Evolutionary conservation across 768 basidiomycete species (phyloP), one percentile per base, ranked within the genome.

Genomic region (Lentinus brumalis): DNA sequence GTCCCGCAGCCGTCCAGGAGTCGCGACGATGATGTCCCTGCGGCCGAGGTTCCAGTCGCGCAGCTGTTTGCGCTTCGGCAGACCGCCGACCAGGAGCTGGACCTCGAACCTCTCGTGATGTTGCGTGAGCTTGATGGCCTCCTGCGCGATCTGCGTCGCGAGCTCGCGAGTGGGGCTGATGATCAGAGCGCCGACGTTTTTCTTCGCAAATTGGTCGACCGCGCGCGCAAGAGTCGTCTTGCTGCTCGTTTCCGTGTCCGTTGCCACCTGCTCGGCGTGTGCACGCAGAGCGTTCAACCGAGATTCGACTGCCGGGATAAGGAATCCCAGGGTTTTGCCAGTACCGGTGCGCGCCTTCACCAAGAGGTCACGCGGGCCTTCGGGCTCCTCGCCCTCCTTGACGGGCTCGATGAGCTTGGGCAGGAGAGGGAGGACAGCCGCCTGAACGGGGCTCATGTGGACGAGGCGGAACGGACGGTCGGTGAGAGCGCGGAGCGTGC

Each of bases 81-180:
- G 77, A 10, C 96, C 95, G 11, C 95, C 96, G 51, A 89, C 85
- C 47, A 96, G 81, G 14, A 96, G 74, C 61, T 84, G 81, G 31
- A 93, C 89, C 57, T 87, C 81, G 63, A 93, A 84, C 29, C 82
- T 84, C 2, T 74, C 69, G 65, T 91, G 85, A 70, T 88, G 82
- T 1, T 75, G 69, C 1, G 86, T 82, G 21, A 96, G 75, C 64
- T 84, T 85, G 30, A 81, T 69, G 2, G 94, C 93, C 70, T 96
- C 93, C 21, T 83, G 85, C 26, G 94, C 94, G 62, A 96, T 96
- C 73, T 95, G 93, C 1, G 88, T 87, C 5, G 95, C 95, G 46
- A 94, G 77, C 70, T 98, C 95, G 53, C 95, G 84, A 4, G 95
- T 97, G 2, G 95, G 94, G 26, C 87, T 92, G 72, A 98, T 86